Base-by-base conservation (phyloP, 148 eudicot genomes). In the Dysphania ambrosioides region DNA sequence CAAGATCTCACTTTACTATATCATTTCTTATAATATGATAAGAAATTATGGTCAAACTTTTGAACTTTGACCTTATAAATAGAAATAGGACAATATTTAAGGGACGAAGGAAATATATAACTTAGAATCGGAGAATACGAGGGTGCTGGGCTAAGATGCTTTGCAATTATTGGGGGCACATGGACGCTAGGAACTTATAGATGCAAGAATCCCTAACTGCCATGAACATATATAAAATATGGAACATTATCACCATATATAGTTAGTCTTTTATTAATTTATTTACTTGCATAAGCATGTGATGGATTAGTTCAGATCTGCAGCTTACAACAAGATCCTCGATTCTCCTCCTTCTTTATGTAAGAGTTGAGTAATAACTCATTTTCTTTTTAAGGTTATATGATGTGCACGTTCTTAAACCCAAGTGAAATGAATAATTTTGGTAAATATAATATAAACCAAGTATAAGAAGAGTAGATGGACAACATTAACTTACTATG, bases 141-240 rank as follows among this genome's bases (percentile, higher is more conserved):
- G 32, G 35, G 16, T 26, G 34, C 35, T 61, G 65, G 35, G 66
- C 66, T 27, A 32, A 62, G 66, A 62, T 62, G 66, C 66, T 62
- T 19, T 30, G 35, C 23, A 27, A 62, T 62, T 62, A 62, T 62
- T 62, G 66, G 34, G 34, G 38, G 66, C 66, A 62, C 66, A 62
- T 62, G 66, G 35, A 62, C n/a, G 36, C 31, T 62, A 57, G 26
- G 42, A 57, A 57, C 61, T 57, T 2, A 18, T 57, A 62, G 34
- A 30, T 62, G 66, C 66, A 29, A 62, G 38, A 30, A 62, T 62
- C 38, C 66, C 19, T 29, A 62, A 62, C 66, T n/a, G 31, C 66
- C 34, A 62, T 29, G 31, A 62, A 31, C 8, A 62, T 27, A 27
- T 59, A n/a, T 7, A 47, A 62, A 30, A 62, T 62, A 62, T 62